Conservation (phyloP, 1,284 basidiomycete species). For the Puccinia polysora region DNA sequence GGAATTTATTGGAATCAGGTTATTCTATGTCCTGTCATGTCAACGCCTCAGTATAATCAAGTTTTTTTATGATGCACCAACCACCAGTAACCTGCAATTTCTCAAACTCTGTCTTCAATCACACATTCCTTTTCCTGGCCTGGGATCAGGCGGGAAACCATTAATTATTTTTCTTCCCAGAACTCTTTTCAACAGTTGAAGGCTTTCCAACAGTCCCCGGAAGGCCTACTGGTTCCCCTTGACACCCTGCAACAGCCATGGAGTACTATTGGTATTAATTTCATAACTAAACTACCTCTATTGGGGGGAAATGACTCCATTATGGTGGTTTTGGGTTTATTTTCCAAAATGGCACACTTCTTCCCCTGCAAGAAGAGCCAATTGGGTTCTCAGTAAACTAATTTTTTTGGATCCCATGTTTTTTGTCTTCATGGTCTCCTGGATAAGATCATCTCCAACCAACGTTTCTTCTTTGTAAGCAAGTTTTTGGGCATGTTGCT, state of each 20-base stretch:
- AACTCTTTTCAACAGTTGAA: constrained; percentile 4
- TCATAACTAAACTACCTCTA: constrained; percentile 16
- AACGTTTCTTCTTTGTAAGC: not conserved
- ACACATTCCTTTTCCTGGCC: constrained; percentile 8
- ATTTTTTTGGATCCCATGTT: not conserved
- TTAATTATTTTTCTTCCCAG: not conserved
- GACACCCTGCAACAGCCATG: not conserved
- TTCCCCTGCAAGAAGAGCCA: not conserved
- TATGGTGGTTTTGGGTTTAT: constrained; percentile 12
- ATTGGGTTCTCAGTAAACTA: not conserved
- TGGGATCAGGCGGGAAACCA: not conserved
- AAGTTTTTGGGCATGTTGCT: no score
- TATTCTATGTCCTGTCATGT: not conserved
- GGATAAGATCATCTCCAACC: constrained; percentile 2
- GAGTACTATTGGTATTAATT: constrained; percentile 26
- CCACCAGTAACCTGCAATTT: constrained; percentile 1
- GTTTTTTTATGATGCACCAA: not conserved
- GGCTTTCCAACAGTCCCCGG: not conserved
- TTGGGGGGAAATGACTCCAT: constrained; percentile 17
- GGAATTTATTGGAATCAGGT: not conserved
- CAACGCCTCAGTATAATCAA: not conserved
- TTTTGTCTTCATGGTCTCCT: constrained; percentile 18
- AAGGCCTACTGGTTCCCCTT: not conserved
- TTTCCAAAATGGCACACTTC: constrained; percentile 12
- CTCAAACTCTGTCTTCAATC: not conserved